A percentile compares a stretch with the other conserved stretches of the same genome.
phyloP scores from a whole-genome alignment of 257 asterid genomes.

The Ajuga chamaepitys region DNA sequence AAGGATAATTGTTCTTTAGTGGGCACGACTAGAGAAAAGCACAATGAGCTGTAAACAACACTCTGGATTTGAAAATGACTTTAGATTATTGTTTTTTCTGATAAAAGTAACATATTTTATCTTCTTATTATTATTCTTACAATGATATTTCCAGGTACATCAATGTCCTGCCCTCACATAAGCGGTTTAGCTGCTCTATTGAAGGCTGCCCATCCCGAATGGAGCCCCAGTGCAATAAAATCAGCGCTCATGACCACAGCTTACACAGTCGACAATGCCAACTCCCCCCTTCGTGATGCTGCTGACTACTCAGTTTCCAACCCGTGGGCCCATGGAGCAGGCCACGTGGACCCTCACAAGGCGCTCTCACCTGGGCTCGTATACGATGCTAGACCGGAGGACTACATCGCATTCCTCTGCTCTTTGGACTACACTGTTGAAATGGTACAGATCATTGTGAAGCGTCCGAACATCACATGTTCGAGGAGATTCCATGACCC shows the following conservation, averaged over 20 bases:
- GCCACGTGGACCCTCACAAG: slow-evolving; percentile 54
- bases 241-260: slow-evolving; percentile 68
- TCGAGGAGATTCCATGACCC: slow-evolving; percentile 45
- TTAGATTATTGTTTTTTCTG: not conserved
- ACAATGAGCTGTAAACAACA: slow-evolving; percentile 26
- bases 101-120: not conserved
- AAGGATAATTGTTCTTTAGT: slow-evolving; percentile 6
- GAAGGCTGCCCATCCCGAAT: slow-evolving; percentile 52
- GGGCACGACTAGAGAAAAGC: slow-evolving; percentile 15
- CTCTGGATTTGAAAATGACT: slow-evolving; percentile 15
- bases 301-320: slow-evolving; percentile 36
- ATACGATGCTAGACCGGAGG: slow-evolving; percentile 38
- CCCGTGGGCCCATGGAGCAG: slow-evolving; percentile 52
- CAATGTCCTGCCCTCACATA: slow-evolving; percentile 65
- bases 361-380: slow-evolving; percentile 56
- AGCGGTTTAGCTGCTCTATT: slow-evolving; percentile 51
- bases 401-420: slow-evolving; percentile 51
- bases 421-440: slow-evolving; percentile 40
- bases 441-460: slow-evolving; percentile 38
- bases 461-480: slow-evolving; percentile 53
- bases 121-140: not conserved
- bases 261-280: slow-evolving; percentile 38
- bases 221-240: slow-evolving; percentile 64
- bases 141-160: slow-evolving; percentile 32
- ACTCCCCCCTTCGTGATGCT: slow-evolving; percentile 41